Conservation (phyloP, 2,329 filamentous ascomycete genomes). For the Aaosphaeria pasadenensis region DNA sequence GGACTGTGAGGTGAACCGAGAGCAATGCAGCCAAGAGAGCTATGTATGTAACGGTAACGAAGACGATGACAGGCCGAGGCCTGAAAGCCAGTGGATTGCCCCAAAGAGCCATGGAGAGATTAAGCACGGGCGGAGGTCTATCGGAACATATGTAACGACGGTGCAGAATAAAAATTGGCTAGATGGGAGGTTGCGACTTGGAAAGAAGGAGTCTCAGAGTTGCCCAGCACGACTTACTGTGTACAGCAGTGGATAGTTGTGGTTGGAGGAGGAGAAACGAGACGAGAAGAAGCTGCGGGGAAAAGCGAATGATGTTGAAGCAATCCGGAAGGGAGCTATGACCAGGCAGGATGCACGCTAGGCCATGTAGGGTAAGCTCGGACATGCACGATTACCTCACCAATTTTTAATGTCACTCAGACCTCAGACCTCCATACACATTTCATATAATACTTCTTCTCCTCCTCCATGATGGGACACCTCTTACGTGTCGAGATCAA, state of each 20-base stretch:
- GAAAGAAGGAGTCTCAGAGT: no score
- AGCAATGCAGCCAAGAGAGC: constrained; percentile 71
- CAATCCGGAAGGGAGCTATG: background rate
- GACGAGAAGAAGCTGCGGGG: constrained; percentile 9
- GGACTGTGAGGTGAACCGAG: constrained; percentile 72
- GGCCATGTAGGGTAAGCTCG: no score
- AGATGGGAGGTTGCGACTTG: no score
- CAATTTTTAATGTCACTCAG: no score
- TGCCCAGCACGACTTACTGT: no score
- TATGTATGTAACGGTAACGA: constrained; percentile 73
- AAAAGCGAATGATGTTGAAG: constrained; percentile 6
- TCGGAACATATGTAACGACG: background rate
- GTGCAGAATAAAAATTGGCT: background rate
- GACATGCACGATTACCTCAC: no score
- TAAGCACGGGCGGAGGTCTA: background rate
- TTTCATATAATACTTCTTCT: no score
- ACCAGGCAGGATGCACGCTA: background rate
- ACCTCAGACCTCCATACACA: no score
- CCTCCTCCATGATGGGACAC: no score
- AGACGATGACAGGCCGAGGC: constrained; percentile 76
- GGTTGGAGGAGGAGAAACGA: constrained; percentile 6
- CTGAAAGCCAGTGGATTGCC: constrained; percentile 66
- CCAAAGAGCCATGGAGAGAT: constrained; percentile 27
- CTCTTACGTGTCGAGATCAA: no score
- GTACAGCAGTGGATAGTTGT: background rate